Base-by-base conservation (phyloP, 331 rosid genomes). In the Prunus yedoensis region DNA sequence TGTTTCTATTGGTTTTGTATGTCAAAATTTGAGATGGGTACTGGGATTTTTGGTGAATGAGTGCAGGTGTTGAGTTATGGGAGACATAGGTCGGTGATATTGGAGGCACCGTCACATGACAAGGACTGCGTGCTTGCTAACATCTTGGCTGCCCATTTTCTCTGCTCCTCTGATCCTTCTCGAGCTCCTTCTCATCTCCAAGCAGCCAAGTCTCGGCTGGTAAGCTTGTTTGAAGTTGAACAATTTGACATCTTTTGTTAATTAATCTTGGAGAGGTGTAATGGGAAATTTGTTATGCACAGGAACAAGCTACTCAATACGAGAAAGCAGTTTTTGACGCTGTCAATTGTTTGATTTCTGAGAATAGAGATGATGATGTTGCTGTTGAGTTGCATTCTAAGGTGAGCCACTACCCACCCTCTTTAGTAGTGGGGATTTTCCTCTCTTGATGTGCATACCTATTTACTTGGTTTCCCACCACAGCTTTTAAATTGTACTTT, bases 301-400 rank as follows among this genome's bases (percentile, higher is more conserved):
- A 94, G 99, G 97, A 88, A 38, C 86, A 83, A 68, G 97, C 97
- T 66, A 94, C 99, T 58, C 67, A 69, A 69, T 92, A 92, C 61
- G 99, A 94, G 87, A 90, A 84, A 76, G 88, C 91, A 16, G 91
- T 94, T 79, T 92, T 86, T 7, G 84, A 79, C 51, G 75, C 77
- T 27, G 74, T 92, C 79, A 85, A 12, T 88, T 86, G 72, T 82
- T 85, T 88, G 90, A 77, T 92, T 21, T 90, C 91, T 8, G 69
- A 35, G 54, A 84, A 77, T 70, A 88, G 90, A 81, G 99, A 94
- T 16, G 93, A 92, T 56, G 90, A 89, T 78, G 85, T 89, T 27
- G 93, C 97, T 74, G 1, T 89, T 56, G 87, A 92, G 59, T 82
- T 90, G 56, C 92, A 89, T 79, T 74, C 78, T 43, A 82, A 92